Evolutionary conservation across 2,329 filamentous ascomycete genomes (phyloP).

Genomic region (Cordyceps tenuipes): DNA sequence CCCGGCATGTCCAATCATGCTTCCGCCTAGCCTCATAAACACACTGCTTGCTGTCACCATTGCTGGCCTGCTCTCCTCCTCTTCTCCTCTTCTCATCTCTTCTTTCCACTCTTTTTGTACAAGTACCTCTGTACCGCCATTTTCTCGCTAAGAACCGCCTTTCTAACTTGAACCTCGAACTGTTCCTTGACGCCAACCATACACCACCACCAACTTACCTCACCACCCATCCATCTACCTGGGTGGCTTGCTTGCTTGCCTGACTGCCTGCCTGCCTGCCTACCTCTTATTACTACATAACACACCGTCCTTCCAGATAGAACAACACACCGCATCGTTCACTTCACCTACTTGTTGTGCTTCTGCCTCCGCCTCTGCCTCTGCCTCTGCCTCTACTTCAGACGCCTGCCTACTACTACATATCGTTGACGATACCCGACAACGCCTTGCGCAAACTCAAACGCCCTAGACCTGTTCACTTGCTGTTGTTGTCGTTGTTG

Average conservation of each 20-base stretch:
- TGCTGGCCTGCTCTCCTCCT: conserved; percentile 6
- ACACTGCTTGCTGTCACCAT: conserved; percentile 18
- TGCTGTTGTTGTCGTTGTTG: not conserved
- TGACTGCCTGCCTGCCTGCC: not conserved
- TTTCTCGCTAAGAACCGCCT: conserved; percentile 1
- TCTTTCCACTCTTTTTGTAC: conserved; percentile 4
- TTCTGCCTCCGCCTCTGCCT: no score
- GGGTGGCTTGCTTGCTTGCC: no score
- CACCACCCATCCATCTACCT: no score
- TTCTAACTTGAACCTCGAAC: not conserved
- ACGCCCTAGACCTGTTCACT: not conserved
- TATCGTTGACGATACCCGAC: not conserved
- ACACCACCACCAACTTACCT: not conserved
- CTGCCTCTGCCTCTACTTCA: not conserved
- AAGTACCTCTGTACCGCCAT: conserved; percentile 11
- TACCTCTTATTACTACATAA: not conserved
- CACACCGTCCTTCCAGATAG: not conserved
- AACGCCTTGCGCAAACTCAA: not conserved
- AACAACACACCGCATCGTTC: not conserved
- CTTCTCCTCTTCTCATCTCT: conserved; percentile 5
- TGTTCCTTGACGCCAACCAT: conserved; percentile 4
- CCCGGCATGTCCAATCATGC: conserved; percentile 28
- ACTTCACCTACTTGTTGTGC: not conserved
- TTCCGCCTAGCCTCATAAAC: conserved; percentile 21
- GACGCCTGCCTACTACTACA: not conserved